These are phyloP conservation scores for Blastocystis hominis DNA, from an alignment of 352 stramenopile species.

Conservation along the genomic window DNA sequence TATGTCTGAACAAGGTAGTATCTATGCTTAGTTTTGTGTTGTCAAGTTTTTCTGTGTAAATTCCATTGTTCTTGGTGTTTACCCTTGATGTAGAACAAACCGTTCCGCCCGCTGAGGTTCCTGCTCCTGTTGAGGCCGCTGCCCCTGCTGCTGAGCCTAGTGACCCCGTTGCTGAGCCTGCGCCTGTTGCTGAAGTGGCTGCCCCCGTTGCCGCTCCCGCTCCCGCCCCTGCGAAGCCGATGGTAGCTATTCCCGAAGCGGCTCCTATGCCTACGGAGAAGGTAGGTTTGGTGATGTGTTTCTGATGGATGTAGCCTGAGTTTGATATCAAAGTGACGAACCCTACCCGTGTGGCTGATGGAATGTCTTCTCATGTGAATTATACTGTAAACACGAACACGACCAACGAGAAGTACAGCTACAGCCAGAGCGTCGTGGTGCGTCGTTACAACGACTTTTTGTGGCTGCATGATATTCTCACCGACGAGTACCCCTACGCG, in stretches of 20 bases:
- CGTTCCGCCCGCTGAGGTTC: neutral
- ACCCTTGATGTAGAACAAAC: neutral
- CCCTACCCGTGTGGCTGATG: constrained; percentile 8
- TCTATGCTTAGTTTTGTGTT: no score
- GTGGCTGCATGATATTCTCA: constrained; percentile 44
- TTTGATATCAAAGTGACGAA: constrained; percentile 34
- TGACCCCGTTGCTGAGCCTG: neutral
- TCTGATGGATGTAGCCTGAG: constrained; percentile 1
- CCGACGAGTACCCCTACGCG: constrained; percentile 18
- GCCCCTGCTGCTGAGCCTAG: neutral
- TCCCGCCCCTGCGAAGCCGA: neutral
- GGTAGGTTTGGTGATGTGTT: neutral
- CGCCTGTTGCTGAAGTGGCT: neutral
- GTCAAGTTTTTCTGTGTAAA: no score
- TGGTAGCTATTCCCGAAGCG: neutral
- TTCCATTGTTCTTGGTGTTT: no score
- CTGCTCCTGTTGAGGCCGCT: neutral
- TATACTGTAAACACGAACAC: constrained; percentile 30
- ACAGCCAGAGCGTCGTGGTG: neutral
- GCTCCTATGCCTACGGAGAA: neutral
- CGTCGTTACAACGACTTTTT: constrained; percentile 47
- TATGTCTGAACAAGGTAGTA: no score
- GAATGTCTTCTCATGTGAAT: constrained; percentile 34
- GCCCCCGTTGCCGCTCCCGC: neutral
- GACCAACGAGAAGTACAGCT: neutral